Percentiles rank a stretch among this genome's conserved stretches.
These are phyloP conservation scores for Biscogniauxia marginata DNA, from an alignment of 2,329 filamentous ascomycete genomes.

Conservation along the genomic window DNA sequence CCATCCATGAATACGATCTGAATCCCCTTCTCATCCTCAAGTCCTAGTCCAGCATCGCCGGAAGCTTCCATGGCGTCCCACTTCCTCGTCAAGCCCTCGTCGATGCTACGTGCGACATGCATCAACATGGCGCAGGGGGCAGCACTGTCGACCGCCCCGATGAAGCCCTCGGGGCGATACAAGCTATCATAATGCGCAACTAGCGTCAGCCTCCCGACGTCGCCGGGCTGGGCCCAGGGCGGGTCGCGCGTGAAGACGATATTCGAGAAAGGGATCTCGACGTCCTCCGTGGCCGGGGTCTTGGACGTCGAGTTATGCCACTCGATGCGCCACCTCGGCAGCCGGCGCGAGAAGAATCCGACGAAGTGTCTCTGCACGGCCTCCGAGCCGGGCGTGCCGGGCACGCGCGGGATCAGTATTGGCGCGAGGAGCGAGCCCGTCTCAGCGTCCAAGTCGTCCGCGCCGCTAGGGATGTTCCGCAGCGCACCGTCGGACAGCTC, in stretches of 20 bases:
- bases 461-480: slow-evolving; percentile 67
- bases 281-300: slow-evolving; percentile 72
- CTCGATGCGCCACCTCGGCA: slow-evolving; percentile 76
- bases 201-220: slow-evolving; percentile 78
- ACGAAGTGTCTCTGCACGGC: slow-evolving; percentile 79
- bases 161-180: slow-evolving; percentile 76
- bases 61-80: slow-evolving; percentile 71
- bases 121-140: slow-evolving; percentile 93
- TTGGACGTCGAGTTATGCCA: slow-evolving; percentile 89
- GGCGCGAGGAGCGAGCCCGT: slow-evolving; percentile 76
- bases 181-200: slow-evolving; percentile 95
- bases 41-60: slow-evolving; percentile 48
- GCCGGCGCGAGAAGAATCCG: slow-evolving; percentile 70
- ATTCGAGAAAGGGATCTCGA: slow-evolving; percentile 79
- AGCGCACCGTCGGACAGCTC: slow-evolving; percentile 74
- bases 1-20: slow-evolving; percentile 91
- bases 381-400: slow-evolving; percentile 74
- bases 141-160: slow-evolving; percentile 91
- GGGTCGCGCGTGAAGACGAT: slow-evolving; percentile 85
- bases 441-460: slow-evolving; percentile 74
- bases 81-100: slow-evolving; percentile 74
- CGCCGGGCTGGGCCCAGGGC: slow-evolving; percentile 71
- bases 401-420: slow-evolving; percentile 83
- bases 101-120: slow-evolving; percentile 78
- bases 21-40: slow-evolving; percentile 78